Conservation (phyloP, 2,329 filamentous ascomycete species). For the Colletotrichum navitas region DNA sequence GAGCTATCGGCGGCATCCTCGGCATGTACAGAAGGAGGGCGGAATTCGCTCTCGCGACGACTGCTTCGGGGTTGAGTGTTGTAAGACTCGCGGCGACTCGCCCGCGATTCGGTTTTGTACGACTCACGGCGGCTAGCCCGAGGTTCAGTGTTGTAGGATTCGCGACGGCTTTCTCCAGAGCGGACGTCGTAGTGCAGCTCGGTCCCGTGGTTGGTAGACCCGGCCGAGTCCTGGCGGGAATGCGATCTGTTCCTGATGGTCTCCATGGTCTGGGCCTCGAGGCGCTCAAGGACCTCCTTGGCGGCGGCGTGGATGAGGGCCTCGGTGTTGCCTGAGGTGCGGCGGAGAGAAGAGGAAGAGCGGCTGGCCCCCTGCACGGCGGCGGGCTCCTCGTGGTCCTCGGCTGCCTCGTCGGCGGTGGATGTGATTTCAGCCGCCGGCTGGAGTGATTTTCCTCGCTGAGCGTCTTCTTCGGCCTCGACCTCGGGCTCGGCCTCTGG, state of each 20-base stretch:
- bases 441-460: neutral
- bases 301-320: slow-evolving; percentile 67
- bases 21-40: neutral
- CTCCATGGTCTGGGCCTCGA: slow-evolving; percentile 53
- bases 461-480: neutral
- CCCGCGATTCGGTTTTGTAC: slow-evolving; percentile 8
- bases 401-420: slow-evolving; percentile 10
- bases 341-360: slow-evolving; percentile 48
- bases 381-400: slow-evolving; percentile 1
- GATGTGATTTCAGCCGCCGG: slow-evolving; percentile 19
- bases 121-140: slow-evolving; percentile 26
- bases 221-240: slow-evolving; percentile 23
- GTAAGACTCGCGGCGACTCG: slow-evolving; percentile 32
- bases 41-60: slow-evolving; percentile 24
- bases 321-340: slow-evolving; percentile 61
- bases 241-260: slow-evolving; percentile 45
- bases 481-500: neutral
- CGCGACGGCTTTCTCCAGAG: slow-evolving; percentile 43
- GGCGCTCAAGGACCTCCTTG: slow-evolving; percentile 62
- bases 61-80: slow-evolving; percentile 16
- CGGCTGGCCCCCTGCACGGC: slow-evolving; percentile 28
- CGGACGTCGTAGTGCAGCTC: slow-evolving; percentile 48
- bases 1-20: slow-evolving; percentile 58
- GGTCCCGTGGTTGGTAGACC: slow-evolving; percentile 47
- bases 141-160: slow-evolving; percentile 29